Evolutionary conservation across 78 protist species (phyloP).

Genomic region (Planoprotostelium fungivorum): DNA sequence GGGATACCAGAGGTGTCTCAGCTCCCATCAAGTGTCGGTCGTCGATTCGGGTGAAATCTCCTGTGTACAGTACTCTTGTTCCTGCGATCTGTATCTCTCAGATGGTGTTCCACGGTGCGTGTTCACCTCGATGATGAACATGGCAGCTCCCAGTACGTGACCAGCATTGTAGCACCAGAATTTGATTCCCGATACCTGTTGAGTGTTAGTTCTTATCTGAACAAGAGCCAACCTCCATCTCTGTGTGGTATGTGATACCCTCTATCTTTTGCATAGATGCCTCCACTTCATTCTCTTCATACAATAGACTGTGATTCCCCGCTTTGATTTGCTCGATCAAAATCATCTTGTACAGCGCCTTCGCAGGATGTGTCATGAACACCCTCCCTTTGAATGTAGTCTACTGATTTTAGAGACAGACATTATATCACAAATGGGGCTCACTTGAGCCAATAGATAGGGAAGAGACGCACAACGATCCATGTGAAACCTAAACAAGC

Average conservation of each 20-base stretch:
- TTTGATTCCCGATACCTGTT: conserved; percentile 32
- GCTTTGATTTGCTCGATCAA: conserved; percentile 71
- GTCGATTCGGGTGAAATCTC: conserved; percentile 91
- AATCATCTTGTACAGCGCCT: conserved; percentile 78
- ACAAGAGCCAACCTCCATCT: conserved; percentile 23
- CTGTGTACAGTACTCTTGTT: conserved; percentile 86
- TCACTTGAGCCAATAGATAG: conserved; percentile 40
- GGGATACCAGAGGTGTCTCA: conserved; percentile 81
- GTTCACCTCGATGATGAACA: conserved; percentile 89
- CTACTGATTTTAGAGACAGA: not conserved
- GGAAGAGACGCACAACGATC: conserved; percentile 94
- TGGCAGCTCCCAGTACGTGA: conserved; percentile 97
- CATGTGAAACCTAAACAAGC: conserved; percentile 74
- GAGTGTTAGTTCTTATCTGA: conserved; percentile 1
- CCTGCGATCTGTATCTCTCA: not conserved
- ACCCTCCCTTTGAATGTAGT: conserved; percentile 86
- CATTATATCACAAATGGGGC: not conserved
- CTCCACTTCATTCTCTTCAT: conserved; percentile 63
- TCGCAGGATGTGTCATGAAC: conserved; percentile 97
- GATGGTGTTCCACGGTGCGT: not conserved
- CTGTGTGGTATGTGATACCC: conserved; percentile 77
- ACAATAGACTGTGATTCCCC: conserved; percentile 53
- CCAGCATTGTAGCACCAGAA: conserved; percentile 88
- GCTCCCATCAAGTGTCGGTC: conserved; percentile 97
- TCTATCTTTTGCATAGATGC: conserved; percentile 47